Conservation (phyloP, 2,329 filamentous ascomycete genomes). For the Drechslera avenae region DNA sequence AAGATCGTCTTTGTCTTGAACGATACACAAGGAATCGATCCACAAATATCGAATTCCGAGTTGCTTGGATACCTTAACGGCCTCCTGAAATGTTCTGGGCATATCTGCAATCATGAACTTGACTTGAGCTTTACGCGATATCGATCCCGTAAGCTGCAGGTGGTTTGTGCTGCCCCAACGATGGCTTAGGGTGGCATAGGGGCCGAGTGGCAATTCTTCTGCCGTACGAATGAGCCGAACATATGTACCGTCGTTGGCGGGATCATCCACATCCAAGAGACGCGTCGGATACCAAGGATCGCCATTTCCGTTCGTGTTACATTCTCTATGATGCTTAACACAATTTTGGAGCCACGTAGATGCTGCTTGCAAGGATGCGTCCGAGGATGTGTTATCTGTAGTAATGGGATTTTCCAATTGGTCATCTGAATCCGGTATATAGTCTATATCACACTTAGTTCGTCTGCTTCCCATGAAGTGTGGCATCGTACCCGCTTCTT, state of each 20-base stretch:
- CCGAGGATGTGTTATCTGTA: background rate
- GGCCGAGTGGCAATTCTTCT: background rate
- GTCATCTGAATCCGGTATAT: background rate
- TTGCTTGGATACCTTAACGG: conserved; percentile 12
- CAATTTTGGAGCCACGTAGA: conserved; percentile 4
- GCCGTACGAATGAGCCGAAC: conserved; percentile 9
- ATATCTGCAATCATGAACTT: conserved; percentile 1
- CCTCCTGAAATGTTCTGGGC: conserved; percentile 25
- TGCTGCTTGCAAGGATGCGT: background rate
- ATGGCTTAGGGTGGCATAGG: conserved; percentile 16
- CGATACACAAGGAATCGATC: conserved; percentile 22
- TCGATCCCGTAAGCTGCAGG: conserved; percentile 5
- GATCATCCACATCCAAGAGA: conserved; percentile 6
- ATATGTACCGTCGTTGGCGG: background rate
- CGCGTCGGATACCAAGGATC: conserved; percentile 11
- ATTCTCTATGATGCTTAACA: background rate
- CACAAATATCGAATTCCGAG: conserved; percentile 25
- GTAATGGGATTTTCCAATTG: background rate
- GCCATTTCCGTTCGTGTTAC: background rate
- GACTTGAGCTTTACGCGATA: background rate
- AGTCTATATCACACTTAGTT: background rate
- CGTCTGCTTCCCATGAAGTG: background rate
- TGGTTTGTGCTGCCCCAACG: conserved; percentile 8
- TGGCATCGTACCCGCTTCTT: background rate
- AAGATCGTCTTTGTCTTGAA: conserved; percentile 1